phyloP scores from a whole-genome alignment of 192 early-diverging fungal genomes.

The Rhizophagus sp. region DNA sequence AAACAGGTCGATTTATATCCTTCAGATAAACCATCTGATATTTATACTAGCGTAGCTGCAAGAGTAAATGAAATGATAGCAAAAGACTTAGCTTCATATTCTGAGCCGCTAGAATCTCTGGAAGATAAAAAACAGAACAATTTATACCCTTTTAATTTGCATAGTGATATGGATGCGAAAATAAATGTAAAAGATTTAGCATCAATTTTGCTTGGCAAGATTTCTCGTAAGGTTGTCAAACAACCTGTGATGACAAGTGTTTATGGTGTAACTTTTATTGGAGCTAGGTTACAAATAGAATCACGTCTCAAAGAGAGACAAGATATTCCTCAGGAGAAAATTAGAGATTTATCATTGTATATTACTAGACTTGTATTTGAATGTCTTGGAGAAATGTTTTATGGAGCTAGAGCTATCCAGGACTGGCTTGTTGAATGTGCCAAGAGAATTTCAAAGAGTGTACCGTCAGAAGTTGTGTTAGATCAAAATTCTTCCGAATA shows the following conservation, averaged over 20 bases:
- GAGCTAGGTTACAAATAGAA: slow-evolving; percentile 85
- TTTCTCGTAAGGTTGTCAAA: slow-evolving; percentile 95
- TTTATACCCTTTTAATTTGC: no score
- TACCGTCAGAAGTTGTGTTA: slow-evolving; percentile 52
- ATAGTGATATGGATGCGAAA: no score
- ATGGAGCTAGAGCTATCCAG: slow-evolving; percentile 86
- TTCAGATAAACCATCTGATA: slow-evolving; percentile 84
- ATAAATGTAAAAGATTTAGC: slow-evolving; percentile 45
- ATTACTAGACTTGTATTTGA: slow-evolving; percentile 82
- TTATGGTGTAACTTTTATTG: slow-evolving; percentile 97
- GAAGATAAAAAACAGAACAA: no score
- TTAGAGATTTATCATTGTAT: slow-evolving; percentile 66
- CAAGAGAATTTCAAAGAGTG: slow-evolving; percentile 76
- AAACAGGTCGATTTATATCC: slow-evolving; percentile 86
- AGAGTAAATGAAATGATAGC: slow-evolving; percentile 70
- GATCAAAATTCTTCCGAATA: slow-evolving; percentile 21
- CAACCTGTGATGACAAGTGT: slow-evolving; percentile 99
- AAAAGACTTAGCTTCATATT: slow-evolving; percentile 40
- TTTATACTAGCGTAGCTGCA: slow-evolving; percentile 88
- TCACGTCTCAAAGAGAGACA: slow-evolving; percentile 79
- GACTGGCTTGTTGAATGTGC: slow-evolving; percentile 92
- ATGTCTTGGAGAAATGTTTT: slow-evolving; percentile 88
- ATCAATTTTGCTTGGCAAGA: slow-evolving; percentile 60
- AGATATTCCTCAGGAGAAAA: slow-evolving; percentile 67
- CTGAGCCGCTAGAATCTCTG: no score